Base-by-base conservation (phyloP, 2,329 filamentous ascomycete species). In the Albophoma yamanashiensis region DNA sequence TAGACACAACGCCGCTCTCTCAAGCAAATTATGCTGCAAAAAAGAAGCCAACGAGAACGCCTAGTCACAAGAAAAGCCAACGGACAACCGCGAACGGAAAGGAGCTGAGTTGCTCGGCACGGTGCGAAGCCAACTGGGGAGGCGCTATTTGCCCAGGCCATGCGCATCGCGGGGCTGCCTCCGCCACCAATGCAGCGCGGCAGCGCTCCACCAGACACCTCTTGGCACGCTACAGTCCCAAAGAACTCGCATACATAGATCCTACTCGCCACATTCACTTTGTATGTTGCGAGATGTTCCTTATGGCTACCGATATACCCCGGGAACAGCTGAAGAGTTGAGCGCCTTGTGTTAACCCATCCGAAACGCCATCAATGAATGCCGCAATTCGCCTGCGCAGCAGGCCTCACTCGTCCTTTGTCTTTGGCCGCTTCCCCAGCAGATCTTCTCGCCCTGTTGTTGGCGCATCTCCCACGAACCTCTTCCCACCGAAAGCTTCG, bases 401-500 rank as follows among this genome's bases (percentile, higher is more conserved):
- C 40, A n/a, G 40, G 50, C 59, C 17, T 71, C 64, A 78, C 58
- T 78, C 65, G 58, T 79, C 76, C 67, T 81, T 79, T 59, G 75
- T 73, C 64, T 77, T 81, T n/a, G 75, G 74, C 60, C 73, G 73
- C 63, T 79, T 69, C 57, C 66, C 68, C 31, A 77, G 66, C 52
- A 74, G 58, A n/a, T 75, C 67, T 57, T 77, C 75, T n/a, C 75
- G 76, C 27, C 85, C 85, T 3, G 76, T 84, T 9, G 73, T 63
- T 1, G 83, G 83, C 22, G 82, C 71, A 60, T 82, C 69, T 14
- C 83, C 84, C 3, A 87, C 83, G 36, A 78, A 81, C 1, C 73
- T 65, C 42, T 79, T 74, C 1, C 85, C 92, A 4, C 90, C 92
- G 60, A 91, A 82, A 1, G 82, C 71, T 69, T 86, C 82, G 70